Percentiles rank a stretch among this genome's conserved stretches.
These are phyloP conservation scores for Anacardium occidentale DNA, from an alignment of 345 rosid genomes.

Conservation along the genomic window DNA sequence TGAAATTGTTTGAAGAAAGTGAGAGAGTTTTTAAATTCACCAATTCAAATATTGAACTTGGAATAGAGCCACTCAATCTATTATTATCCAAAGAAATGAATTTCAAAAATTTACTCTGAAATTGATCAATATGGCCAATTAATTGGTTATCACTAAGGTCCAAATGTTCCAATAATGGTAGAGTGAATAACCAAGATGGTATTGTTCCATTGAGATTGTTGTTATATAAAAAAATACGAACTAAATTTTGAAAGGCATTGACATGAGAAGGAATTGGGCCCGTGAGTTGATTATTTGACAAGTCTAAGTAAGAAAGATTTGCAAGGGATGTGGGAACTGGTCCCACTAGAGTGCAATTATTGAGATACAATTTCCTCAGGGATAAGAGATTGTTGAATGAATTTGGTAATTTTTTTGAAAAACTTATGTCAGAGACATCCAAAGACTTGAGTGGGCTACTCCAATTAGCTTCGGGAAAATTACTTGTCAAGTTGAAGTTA, in stretches of 20 bases:
- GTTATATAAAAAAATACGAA: not conserved
- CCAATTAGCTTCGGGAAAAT: slow-evolving; percentile 11
- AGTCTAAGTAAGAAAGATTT: not conserved
- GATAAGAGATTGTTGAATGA: not conserved
- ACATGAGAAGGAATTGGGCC: not conserved
- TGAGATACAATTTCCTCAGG: not conserved
- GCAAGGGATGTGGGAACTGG: slow-evolving; percentile 10
- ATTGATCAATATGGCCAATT: slow-evolving; percentile 15
- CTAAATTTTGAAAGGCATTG: not conserved
- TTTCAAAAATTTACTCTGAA: not conserved
- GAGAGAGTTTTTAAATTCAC: not conserved
- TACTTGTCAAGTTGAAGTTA: not conserved
- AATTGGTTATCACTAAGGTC: slow-evolving; percentile 1
- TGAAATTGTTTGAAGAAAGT: slow-evolving; percentile 1
- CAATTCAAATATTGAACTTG: slow-evolving; percentile 9
- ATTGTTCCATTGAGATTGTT: slow-evolving; percentile 26
- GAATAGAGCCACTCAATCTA: slow-evolving; percentile 19
- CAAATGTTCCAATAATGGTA: not conserved
- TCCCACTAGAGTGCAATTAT: not conserved
- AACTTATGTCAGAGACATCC: not conserved
- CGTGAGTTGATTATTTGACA: not conserved
- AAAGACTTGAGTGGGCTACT: not conserved
- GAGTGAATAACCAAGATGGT: slow-evolving; percentile 22
- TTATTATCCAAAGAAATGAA: slow-evolving; percentile 4
- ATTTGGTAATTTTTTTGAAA: not conserved